phyloP scores from a whole-genome alignment of 352 stramenopile species.

The Pilasporangium apinafurcum region DNA sequence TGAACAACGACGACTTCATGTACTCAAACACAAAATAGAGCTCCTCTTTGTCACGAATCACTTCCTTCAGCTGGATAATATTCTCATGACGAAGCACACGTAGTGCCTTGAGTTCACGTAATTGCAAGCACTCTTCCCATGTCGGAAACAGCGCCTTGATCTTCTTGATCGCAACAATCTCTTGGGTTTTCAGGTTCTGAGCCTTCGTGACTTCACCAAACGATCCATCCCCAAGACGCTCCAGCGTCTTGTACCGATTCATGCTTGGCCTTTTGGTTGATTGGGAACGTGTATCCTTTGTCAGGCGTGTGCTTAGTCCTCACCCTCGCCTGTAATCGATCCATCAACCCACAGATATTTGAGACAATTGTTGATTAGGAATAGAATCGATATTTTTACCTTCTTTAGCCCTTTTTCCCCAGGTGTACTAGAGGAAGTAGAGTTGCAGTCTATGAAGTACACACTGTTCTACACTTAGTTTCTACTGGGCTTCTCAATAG shows the following conservation, averaged over 20 bases:
- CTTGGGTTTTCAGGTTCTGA: conserved; percentile 85
- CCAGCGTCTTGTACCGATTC: conserved; percentile 91
- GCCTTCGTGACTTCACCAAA: conserved; percentile 92
- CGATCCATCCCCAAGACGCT: conserved; percentile 90
- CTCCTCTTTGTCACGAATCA: conserved; percentile 81
- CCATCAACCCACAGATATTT: too few species aligned
- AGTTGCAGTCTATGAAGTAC: too few species aligned
- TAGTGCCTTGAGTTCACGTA: conserved; percentile 76
- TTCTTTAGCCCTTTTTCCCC: too few species aligned
- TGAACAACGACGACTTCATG: conserved; percentile 77
- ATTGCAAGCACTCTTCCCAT: conserved; percentile 79
- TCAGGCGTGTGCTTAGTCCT: too few species aligned
- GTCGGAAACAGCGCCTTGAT: conserved; percentile 75
- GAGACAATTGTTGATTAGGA: too few species aligned
- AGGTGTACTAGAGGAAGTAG: too few species aligned
- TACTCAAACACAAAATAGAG: conserved; percentile 89
- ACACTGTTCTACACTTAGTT: too few species aligned
- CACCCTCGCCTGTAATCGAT: too few species aligned
- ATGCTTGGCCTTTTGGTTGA: conserved; percentile 31
- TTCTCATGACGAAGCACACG: conserved; percentile 74
- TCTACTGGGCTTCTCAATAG: too few species aligned
- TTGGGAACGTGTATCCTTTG: too few species aligned
- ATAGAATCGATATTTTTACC: too few species aligned
- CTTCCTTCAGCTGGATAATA: conserved; percentile 82
- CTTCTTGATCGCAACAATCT: conserved; percentile 87